Base-by-base conservation (phyloP, 176 grass and related monocot species). In the Tillandsia fasciculata region DNA sequence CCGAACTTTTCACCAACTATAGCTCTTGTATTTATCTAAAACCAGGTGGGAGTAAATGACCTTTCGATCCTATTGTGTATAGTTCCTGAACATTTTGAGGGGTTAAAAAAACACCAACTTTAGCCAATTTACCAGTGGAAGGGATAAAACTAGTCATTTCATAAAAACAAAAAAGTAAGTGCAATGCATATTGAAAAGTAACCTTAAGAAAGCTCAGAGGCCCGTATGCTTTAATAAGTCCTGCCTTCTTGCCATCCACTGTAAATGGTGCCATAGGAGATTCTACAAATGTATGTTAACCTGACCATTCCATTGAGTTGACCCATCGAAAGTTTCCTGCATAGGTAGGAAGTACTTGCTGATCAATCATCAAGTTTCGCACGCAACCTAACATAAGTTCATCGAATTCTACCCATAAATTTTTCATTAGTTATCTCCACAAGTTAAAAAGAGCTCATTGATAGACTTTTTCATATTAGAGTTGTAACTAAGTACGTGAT, bases 291-390 rank as follows among this genome's bases (percentile, higher is more conserved):
- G 47, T 77, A 29, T 80, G 68, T 42, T 75, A 52, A 53, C 77
- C 83, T 53, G 83, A 81, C 83, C 83, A 85, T 63, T 80, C 61
- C 83, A 85, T 85, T 11, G 83, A 80, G 63, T 76, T 85, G 11
- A 80, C 83, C 83, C 83, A 85, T 63, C 83, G 72, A 69, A 76
- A 80, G 49, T 85, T 85, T 26, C 82, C 82, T 85, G 77, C 12
- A 79, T 26, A 63, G 26, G 9, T 26, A 63, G 26, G 9, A 61
- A 17, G 68, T 20, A 24, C 49, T 23, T 29, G n/a, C 65, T 18
- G 13, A 14, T 68, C 26, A 50, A 10, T 61, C 10, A 68, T 12
- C 54, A 51, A 58, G 13, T 48, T 63, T 1, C 13, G 11, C 27
- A 14, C 9, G 29, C 53, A 14, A 13, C 10, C 53, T 3, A n/a